phyloP scores from a whole-genome alignment of 2,329 filamentous ascomycete species.

The Colletotrichum melonis region DNA sequence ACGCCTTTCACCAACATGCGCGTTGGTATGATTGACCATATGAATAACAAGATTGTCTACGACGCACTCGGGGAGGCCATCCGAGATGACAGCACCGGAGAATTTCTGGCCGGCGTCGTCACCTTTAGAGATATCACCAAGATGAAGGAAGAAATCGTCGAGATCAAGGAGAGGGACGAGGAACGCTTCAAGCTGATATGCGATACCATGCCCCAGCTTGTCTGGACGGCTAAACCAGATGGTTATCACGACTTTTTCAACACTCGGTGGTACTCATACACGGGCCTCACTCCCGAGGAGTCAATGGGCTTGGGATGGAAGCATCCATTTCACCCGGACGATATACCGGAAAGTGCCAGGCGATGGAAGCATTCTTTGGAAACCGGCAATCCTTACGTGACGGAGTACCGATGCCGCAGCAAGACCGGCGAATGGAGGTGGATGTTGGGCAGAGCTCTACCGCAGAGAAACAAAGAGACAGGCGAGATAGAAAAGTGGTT shows the following conservation, averaged over 20 bases:
- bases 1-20: slow-evolving; percentile 68
- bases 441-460: slow-evolving; percentile 80
- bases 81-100: slow-evolving; percentile 72
- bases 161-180: slow-evolving; percentile 78
- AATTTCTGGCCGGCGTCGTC: slow-evolving; percentile 79
- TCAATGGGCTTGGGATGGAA: slow-evolving; percentile 73
- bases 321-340: slow-evolving; percentile 76
- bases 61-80: slow-evolving; percentile 77
- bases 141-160: slow-evolving; percentile 75
- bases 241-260: slow-evolving; percentile 81
- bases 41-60: slow-evolving; percentile 66
- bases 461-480: slow-evolving; percentile 72
- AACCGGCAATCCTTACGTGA: slow-evolving; percentile 76
- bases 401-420: slow-evolving; percentile 77
- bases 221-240: slow-evolving; percentile 78
- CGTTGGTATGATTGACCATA: slow-evolving; percentile 70
- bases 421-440: slow-evolving; percentile 79
- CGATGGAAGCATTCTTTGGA: slow-evolving; percentile 72
- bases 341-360: slow-evolving; percentile 65
- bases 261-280: slow-evolving; percentile 83
- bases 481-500: slow-evolving; percentile 83
- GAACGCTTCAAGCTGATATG: slow-evolving; percentile 81
- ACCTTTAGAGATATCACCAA: slow-evolving; percentile 79
- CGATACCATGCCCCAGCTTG: slow-evolving; percentile 77
- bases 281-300: slow-evolving; percentile 71